Evolutionary conservation across 306 rosid species (phyloP).

Genomic region (Clitoria ternatea): DNA sequence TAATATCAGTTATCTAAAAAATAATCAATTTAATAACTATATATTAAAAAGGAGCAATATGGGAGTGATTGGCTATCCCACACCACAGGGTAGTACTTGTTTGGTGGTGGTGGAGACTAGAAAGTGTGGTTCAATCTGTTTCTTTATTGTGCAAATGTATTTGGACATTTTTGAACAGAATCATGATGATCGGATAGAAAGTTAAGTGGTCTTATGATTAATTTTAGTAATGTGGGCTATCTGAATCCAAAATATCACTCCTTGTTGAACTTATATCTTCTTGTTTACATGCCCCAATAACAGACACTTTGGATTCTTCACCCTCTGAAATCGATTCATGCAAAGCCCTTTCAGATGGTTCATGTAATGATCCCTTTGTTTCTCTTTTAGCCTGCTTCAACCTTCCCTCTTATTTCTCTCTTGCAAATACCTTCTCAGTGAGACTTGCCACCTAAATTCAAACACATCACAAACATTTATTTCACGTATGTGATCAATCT

Average conservation of each 20-base stretch:
- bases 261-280: slow-evolving; percentile 53
- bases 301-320: slow-evolving; percentile 48
- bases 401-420: slow-evolving; percentile 27
- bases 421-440: slow-evolving; percentile 35
- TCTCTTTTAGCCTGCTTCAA: slow-evolving; percentile 32
- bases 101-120: not conserved
- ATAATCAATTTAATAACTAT: too few relatives aligned
- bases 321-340: slow-evolving; percentile 38
- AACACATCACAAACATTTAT: not conserved
- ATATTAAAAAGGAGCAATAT: too few relatives aligned
- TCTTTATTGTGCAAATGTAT: too few relatives aligned
- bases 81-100: not conserved
- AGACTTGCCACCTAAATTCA: slow-evolving; percentile 43
- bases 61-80: too few relatives aligned
- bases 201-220: too few relatives aligned
- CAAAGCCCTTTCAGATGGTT: slow-evolving; percentile 20
- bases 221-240: slow-evolving; percentile 53
- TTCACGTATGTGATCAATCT: not conserved
- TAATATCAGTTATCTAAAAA: too few relatives aligned
- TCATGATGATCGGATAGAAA: too few relatives aligned
- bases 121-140: not conserved
- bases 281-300: slow-evolving; percentile 33
- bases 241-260: slow-evolving; percentile 68
- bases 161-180: not conserved
- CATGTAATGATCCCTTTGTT: slow-evolving; percentile 23